Base-by-base conservation (phyloP, 2,329 filamentous ascomycete genomes). In the Pseudogymnoascus sp. region DNA sequence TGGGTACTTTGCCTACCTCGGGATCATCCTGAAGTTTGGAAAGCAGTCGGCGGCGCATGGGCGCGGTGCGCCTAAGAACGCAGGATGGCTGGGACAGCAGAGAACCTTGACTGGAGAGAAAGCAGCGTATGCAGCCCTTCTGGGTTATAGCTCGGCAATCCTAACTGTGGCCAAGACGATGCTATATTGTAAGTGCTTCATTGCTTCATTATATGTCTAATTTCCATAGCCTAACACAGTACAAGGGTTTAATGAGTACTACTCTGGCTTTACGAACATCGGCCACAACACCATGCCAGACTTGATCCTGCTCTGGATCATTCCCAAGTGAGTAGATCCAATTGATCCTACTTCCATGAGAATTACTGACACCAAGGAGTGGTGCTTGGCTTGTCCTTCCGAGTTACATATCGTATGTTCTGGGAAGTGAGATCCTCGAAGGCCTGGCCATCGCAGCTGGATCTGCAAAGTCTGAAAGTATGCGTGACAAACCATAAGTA, bases 81-180 rank as follows among this genome's bases (percentile, higher is more conserved):
- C 74, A 50, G 80, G 78, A 65, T 76, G 78, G 65, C 66, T 83
- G 60, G 77, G 75, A 1, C 78, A 79, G 46, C 79, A 79, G 9
- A 79, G 80, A 68, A 79, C 78, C 59, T 75, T 87, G 4, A 72
- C 76, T 53, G 84, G 84, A 3, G 75, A 75, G 61, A 75, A 72
- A 63, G 86, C 82, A 1, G 83, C 79, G 1, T 72, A 78, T 65
- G 85, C 85, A 17, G 77, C 84, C 31, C 66, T 89, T 56, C 74
- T 88, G 61, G 85, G 79, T 1, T 88, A 85, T 66, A 79, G 79
- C 60, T 80, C 82, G 19, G 81, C 81, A 4, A 75, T 86, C 1
- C 84, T 89, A 80, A 90, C 88, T 1, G 71, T 88, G 19, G 84
- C 82, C 70, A 90, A 90, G 77, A 89, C 87, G 1, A 70, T 86